Conservation (phyloP, 208 protist species). For the Naegleria lovaniensis region DNA sequence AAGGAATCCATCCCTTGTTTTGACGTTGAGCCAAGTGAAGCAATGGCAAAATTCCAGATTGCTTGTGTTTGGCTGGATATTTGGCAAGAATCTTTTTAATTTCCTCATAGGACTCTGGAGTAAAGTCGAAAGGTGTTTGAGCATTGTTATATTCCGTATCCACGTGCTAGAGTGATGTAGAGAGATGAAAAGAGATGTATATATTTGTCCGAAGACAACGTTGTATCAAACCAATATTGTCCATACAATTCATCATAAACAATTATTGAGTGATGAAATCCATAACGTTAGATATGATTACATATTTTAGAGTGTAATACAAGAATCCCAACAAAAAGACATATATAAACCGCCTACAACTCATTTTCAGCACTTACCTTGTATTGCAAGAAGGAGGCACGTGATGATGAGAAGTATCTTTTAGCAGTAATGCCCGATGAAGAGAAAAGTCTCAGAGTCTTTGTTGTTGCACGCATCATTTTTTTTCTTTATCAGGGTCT, state of each 20-base stretch:
- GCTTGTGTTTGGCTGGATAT: constrained; percentile 53
- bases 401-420: not conserved
- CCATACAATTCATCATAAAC: too few relatives aligned
- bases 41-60: not conserved
- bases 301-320: too few relatives aligned
- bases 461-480: too few relatives aligned
- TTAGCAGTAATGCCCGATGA: not conserved
- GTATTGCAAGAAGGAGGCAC: not conserved
- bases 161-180: not conserved
- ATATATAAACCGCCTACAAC: not conserved
- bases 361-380: not conserved
- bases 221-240: too few relatives aligned
- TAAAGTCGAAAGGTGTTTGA: constrained; percentile 73
- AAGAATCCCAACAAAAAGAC: not conserved
- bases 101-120: constrained; percentile 68
- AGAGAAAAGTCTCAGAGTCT: too few relatives aligned
- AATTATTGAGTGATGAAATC: too few relatives aligned
- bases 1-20: constrained; percentile 77
- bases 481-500: too few relatives aligned
- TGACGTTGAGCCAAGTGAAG: constrained; percentile 69
- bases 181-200: too few relatives aligned
- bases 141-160: constrained; percentile 19
- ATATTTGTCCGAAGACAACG: too few relatives aligned
- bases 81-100: constrained; percentile 78
- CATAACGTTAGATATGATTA: too few relatives aligned